phyloP scores from a whole-genome alignment of 768 basidiomycete species.

The Pleurotus giganteus region DNA sequence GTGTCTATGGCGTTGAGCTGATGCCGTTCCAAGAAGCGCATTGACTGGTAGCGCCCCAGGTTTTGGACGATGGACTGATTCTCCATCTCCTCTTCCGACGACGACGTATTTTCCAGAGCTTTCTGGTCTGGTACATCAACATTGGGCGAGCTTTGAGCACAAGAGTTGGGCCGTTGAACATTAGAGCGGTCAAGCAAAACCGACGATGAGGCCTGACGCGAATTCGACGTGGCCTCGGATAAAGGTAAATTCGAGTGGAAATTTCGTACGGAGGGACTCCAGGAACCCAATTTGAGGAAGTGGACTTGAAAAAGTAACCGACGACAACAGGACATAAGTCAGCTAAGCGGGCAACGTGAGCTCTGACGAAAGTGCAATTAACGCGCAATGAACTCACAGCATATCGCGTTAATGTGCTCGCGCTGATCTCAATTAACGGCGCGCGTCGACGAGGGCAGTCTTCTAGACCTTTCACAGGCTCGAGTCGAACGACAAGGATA shows the following conservation, averaged over 20 bases:
- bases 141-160: background rate
- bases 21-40: background rate
- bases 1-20: background rate
- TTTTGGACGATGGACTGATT: background rate
- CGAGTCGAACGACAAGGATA: background rate
- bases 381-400: conserved; percentile 40
- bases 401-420: too few species aligned
- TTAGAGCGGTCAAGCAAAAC: background rate
- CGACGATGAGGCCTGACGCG: background rate
- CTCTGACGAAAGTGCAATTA: background rate
- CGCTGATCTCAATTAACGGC: too few species aligned
- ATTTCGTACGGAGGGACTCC: conserved; percentile 14
- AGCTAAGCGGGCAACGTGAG: conserved; percentile 30
- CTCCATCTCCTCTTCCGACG: conserved; percentile 1
- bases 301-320: conserved; percentile 49
- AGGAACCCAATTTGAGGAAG: conserved; percentile 27
- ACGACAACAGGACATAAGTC: conserved; percentile 79
- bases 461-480: background rate
- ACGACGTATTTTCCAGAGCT: background rate
- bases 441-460: too few species aligned
- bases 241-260: conserved; percentile 21
- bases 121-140: background rate
- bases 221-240: conserved; percentile 5
- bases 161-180: background rate
- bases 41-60: background rate